Conservation (phyloP, 495 filamentous ascomycete species). For the Penicilliopsis zonata region DNA sequence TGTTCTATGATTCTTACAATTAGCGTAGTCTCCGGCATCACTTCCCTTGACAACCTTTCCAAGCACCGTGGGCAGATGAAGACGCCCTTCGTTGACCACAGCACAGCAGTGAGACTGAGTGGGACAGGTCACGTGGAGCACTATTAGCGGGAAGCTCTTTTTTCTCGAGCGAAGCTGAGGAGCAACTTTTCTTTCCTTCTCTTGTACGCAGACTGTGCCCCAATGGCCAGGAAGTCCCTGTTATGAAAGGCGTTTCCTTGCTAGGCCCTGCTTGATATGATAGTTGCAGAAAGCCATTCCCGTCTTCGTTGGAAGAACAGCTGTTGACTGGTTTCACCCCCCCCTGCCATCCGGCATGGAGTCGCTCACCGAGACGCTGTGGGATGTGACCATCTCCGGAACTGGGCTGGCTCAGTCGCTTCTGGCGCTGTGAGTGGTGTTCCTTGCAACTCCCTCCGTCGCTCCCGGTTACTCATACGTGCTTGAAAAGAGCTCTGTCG, state of each 20-base stretch:
- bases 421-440: slow-evolving; percentile 68
- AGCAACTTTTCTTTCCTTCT: too few species aligned
- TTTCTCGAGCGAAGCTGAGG: too few species aligned
- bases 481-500: slow-evolving; percentile 66
- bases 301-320: slow-evolving; percentile 8
- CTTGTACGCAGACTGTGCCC: too few species aligned
- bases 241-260: too few species aligned
- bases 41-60: too few species aligned
- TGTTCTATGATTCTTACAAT: too few species aligned
- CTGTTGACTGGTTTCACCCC: slow-evolving; percentile 9
- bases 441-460: slow-evolving; percentile 10
- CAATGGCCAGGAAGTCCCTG: slow-evolving; percentile 13
- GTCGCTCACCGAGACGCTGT: slow-evolving; percentile 62
- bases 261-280: slow-evolving; percentile 16
- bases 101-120: too few species aligned
- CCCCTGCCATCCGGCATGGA: slow-evolving; percentile 47
- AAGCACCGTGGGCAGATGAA: too few species aligned
- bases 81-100: too few species aligned
- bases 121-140: too few species aligned
- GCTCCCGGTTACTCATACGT: slow-evolving; percentile 43
- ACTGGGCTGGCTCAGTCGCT: slow-evolving; percentile 86
- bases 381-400: slow-evolving; percentile 87
- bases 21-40: too few species aligned
- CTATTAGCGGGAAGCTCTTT: slow-evolving; percentile 1
- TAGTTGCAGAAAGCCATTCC: slow-evolving; percentile 8